These are phyloP conservation scores for Arthrobotrys megalospora DNA, from an alignment of 2,329 filamentous ascomycete species.

Conservation along the genomic window DNA sequence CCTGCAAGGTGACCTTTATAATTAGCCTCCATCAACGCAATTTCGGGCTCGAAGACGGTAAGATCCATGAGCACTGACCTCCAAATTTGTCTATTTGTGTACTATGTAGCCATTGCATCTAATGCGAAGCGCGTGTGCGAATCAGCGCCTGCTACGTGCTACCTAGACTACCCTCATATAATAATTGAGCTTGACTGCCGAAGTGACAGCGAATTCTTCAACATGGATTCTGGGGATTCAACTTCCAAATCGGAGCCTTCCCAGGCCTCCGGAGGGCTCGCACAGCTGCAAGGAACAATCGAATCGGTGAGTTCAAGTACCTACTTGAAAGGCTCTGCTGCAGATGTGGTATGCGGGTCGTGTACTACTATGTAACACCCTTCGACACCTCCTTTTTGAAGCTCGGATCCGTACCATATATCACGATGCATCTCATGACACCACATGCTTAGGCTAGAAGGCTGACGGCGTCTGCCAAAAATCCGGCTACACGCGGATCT, in stretches of 20 bases:
- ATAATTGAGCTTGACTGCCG: slow-evolving; percentile 5
- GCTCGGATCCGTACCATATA: slow-evolving; percentile 4
- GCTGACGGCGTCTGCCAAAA: slow-evolving; percentile 24
- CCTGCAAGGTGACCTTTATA: slow-evolving; percentile 26
- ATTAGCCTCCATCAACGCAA: slow-evolving; percentile 6
- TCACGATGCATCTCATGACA: slow-evolving; percentile 40
- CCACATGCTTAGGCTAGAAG: slow-evolving; percentile 7
- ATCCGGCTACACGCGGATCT: slow-evolving; percentile 44
- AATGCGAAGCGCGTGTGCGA: slow-evolving; percentile 15
- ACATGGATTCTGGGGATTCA: slow-evolving; percentile 21
- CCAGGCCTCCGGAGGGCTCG: slow-evolving; percentile 42
- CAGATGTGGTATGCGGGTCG: slow-evolving; percentile 36
- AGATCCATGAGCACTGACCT: slow-evolving; percentile 41
- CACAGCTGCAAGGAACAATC: slow-evolving; percentile 59
- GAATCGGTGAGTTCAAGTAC: slow-evolving; percentile 50
- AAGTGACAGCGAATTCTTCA: slow-evolving; percentile 6
- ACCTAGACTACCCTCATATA: neutral
- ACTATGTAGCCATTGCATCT: slow-evolving; percentile 13
- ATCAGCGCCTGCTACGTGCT: slow-evolving; percentile 13
- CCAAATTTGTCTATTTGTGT: slow-evolving; percentile 27
- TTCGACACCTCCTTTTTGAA: slow-evolving; percentile 15
- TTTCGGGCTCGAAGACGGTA: slow-evolving; percentile 28
- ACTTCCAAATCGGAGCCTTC: slow-evolving; percentile 45
- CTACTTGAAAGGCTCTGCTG: slow-evolving; percentile 24
- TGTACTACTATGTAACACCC: slow-evolving; percentile 29